Evolutionary conservation across 2,329 filamentous ascomycete genomes (phyloP).

Genomic region (Colletotrichum tabaci): DNA sequence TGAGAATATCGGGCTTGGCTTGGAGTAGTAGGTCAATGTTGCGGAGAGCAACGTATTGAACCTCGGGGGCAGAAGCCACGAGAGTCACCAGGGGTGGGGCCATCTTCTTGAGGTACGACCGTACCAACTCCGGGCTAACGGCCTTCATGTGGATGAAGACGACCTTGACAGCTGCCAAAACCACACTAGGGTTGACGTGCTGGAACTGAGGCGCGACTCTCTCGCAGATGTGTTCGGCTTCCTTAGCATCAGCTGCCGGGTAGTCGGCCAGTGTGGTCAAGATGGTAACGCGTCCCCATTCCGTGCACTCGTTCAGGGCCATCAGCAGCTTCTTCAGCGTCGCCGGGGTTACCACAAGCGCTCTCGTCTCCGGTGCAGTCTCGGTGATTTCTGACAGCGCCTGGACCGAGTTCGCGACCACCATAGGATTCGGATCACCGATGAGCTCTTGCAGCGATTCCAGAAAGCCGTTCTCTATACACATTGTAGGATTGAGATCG

Average conservation of each 20-base stretch:
- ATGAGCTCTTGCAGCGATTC: slow-evolving; percentile 96
- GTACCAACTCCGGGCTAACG: slow-evolving; percentile 82
- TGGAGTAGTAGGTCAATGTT: slow-evolving; percentile 98
- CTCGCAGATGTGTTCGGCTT: slow-evolving; percentile 98
- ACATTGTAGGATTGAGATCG: slow-evolving; percentile 92
- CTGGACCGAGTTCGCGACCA: slow-evolving; percentile 97
- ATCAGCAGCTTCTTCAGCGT: slow-evolving; percentile 96
- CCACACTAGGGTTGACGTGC: slow-evolving; percentile 97
- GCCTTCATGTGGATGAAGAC: slow-evolving; percentile 97
- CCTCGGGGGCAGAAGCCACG: slow-evolving; percentile 94
- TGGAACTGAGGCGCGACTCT: slow-evolving; percentile 97
- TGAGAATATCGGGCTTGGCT: slow-evolving; percentile 95
- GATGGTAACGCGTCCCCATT: slow-evolving; percentile 97
- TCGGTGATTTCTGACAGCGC: slow-evolving; percentile 93
- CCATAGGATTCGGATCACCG: slow-evolving; percentile 98
- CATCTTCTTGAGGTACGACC: slow-evolving; percentile 98
- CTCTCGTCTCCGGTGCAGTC: slow-evolving; percentile 89
- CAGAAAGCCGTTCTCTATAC: slow-evolving; percentile 96
- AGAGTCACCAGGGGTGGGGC: slow-evolving; percentile 94
- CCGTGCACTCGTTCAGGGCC: slow-evolving; percentile 97
- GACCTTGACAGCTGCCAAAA: slow-evolving; percentile 96
- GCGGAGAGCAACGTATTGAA: slow-evolving; percentile 95
- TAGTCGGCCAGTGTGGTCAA: slow-evolving; percentile 92
- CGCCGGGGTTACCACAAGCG: slow-evolving; percentile 84
- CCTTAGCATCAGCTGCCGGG: slow-evolving; percentile 87